Conservation (phyloP, 257 asterid species). For the Solanum paucissectum region DNA sequence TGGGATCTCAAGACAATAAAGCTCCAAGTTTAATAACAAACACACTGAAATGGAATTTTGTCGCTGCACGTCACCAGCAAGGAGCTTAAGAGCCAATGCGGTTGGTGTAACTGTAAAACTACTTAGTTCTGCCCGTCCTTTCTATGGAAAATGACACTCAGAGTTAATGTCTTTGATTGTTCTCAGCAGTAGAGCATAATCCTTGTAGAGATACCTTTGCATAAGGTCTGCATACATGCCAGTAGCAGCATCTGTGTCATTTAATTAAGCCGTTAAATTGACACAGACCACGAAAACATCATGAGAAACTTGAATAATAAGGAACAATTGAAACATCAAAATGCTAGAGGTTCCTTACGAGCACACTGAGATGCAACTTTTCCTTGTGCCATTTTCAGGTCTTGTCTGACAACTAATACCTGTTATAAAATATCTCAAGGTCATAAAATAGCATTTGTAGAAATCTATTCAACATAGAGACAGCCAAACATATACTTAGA, state of each 20-base stretch:
- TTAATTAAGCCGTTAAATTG: constrained; percentile 5
- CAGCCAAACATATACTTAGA: not conserved
- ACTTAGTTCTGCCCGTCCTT: not conserved
- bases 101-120: not conserved
- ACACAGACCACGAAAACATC: not conserved
- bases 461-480: not conserved
- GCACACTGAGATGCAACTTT: constrained; percentile 99
- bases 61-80: not conserved
- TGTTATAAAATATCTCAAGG: constrained; percentile 13
- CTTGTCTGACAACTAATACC: constrained; percentile 96
- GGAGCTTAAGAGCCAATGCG: not conserved
- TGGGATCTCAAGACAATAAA: not conserved
- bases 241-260: constrained; percentile 86
- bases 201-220: constrained; percentile 46
- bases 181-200: not conserved
- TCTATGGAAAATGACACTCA: not conserved
- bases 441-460: not conserved
- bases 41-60: not conserved
- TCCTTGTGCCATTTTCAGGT: constrained; percentile 91
- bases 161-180: constrained; percentile 2
- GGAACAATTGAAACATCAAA: constrained; percentile 1
- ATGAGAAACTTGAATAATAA: not conserved
- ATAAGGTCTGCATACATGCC: constrained; percentile 84
- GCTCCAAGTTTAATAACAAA: not conserved
- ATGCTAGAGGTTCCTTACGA: constrained; percentile 40